These are phyloP conservation scores for Haematococcus sp. DNA, from an alignment of 139 green algal genomes.

Conservation along the genomic window DNA sequence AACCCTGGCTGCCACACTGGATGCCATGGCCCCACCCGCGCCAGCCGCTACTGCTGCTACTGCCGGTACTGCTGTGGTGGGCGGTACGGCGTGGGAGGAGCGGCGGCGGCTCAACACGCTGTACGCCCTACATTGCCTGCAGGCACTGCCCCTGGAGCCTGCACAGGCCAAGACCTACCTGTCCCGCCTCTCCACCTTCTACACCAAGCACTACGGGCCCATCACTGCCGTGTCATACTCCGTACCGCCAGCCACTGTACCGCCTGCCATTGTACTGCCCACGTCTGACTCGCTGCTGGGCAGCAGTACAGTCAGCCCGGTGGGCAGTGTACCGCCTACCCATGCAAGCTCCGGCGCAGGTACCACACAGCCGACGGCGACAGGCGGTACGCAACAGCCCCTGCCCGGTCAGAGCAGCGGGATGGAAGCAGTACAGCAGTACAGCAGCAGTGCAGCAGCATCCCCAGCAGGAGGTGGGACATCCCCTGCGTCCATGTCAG, in stretches of 20 bases:
- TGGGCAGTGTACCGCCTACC: no score
- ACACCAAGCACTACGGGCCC: slow-evolving; percentile 57
- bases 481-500: background rate
- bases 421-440: no score
- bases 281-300: no score
- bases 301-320: no score
- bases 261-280: no score
- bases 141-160: slow-evolving; percentile 34
- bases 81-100: slow-evolving; percentile 33
- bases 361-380: no score
- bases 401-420: no score
- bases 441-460: background rate
- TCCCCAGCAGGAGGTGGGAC: background rate
- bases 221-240: background rate
- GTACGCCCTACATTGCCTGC: slow-evolving; percentile 31
- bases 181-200: slow-evolving; percentile 53
- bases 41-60: slow-evolving; percentile 8
- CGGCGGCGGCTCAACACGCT: slow-evolving; percentile 38
- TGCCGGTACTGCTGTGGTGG: background rate
- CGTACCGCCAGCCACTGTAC: background rate
- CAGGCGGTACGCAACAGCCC: no score
- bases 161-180: slow-evolving; percentile 30
- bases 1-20: slow-evolving; percentile 54
- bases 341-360: no score
- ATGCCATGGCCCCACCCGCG: slow-evolving; percentile 25